Percentiles rank a stretch among this genome's conserved stretches.
These are phyloP conservation scores for Fraxinus paxiana DNA, from an alignment of 305 asterid species.

Conservation along the genomic window DNA sequence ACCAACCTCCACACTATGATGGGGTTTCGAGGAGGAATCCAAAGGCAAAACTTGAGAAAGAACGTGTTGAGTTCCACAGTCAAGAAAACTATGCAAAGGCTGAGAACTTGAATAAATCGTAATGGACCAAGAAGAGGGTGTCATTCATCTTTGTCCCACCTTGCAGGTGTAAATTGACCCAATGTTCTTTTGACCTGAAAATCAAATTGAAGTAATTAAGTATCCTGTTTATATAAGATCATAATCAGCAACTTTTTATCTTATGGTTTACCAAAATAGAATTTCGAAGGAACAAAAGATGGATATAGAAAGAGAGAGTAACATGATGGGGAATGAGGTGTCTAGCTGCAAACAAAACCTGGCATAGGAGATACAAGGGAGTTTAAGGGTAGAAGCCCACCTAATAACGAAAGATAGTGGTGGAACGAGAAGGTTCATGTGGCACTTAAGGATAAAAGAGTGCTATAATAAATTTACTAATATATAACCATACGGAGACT, in stretches of 20 bases:
- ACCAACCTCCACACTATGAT: conserved; percentile 68
- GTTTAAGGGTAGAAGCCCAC: background rate
- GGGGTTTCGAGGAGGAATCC: conserved; percentile 97
- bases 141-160: conserved; percentile 98
- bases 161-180: conserved; percentile 94
- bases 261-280: background rate
- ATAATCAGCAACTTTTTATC: background rate
- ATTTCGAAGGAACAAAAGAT: background rate
- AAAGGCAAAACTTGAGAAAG: conserved; percentile 88
- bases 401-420: background rate
- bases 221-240: background rate
- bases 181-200: conserved; percentile 79
- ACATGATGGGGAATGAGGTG: background rate
- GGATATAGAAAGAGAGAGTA: background rate
- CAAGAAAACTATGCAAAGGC: conserved; percentile 74
- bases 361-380: background rate
- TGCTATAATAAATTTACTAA: background rate
- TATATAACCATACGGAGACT: background rate
- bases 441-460: background rate
- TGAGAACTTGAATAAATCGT: conserved; percentile 82
- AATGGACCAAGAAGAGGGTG: conserved; percentile 95
- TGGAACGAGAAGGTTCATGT: background rate
- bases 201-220: background rate
- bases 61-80: conserved; percentile 93
- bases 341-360: background rate